A percentile compares a stretch with the other conserved stretches of the same genome.
Conservation (phyloP, 148 eudicot species). For the Silene uniflora region DNA sequence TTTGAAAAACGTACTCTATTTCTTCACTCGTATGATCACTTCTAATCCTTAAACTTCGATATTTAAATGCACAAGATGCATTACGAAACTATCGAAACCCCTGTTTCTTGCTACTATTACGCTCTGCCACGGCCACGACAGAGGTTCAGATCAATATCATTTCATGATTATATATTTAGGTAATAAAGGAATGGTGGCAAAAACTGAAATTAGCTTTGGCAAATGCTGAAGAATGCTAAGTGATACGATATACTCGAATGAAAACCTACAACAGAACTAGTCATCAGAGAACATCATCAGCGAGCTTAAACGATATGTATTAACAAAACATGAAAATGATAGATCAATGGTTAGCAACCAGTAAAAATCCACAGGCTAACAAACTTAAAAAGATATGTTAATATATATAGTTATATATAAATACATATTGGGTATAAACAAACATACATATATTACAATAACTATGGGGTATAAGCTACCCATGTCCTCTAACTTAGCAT, state of each 20-base stretch:
- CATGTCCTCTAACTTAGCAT: conserved; percentile 28
- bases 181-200: too few relatives aligned
- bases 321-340: background rate
- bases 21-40: too few relatives aligned
- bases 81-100: background rate
- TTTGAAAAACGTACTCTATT: background rate
- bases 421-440: conserved; percentile 20
- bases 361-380: conserved; percentile 16
- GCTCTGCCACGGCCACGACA: background rate
- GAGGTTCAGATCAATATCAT: background rate
- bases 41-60: background rate
- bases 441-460: conserved; percentile 24
- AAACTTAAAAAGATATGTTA: background rate
- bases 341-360: background rate
- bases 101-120: background rate
- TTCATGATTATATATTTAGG: background rate
- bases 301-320: too few relatives aligned
- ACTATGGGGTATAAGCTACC: conserved; percentile 26
- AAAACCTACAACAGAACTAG: background rate
- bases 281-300: background rate
- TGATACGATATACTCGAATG: too few relatives aligned
- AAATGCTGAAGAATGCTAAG: too few relatives aligned
- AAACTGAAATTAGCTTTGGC: too few relatives aligned
- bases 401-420: background rate
- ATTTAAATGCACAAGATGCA: background rate